A percentile compares a stretch with the other conserved stretches of the same genome.
These are phyloP conservation scores for Penicillium paradoxum DNA, from an alignment of 495 filamentous ascomycete species.

Conservation along the genomic window DNA sequence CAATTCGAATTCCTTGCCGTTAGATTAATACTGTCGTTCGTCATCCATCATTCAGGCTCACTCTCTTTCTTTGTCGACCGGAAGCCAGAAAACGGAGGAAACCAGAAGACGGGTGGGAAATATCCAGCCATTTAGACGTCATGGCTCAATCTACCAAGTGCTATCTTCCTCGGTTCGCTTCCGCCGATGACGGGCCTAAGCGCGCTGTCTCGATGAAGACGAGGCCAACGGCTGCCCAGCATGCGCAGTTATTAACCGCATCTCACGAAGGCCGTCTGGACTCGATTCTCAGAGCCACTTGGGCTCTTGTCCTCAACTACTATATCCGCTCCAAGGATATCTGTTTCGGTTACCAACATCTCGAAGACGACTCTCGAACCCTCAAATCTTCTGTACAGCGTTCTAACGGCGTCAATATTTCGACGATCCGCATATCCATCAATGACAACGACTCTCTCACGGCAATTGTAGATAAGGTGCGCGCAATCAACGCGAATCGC, in stretches of 20 bases:
- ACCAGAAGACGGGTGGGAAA: background rate
- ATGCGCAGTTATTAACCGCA: constrained; percentile 34
- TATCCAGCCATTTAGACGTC: constrained; percentile 7
- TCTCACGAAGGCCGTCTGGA: constrained; percentile 27
- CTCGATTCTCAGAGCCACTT: constrained; percentile 44
- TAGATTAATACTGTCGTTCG: constrained; percentile 18
- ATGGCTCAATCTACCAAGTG: constrained; percentile 39
- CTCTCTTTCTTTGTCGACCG: background rate
- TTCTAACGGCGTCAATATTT: constrained; percentile 14
- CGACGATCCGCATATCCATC: constrained; percentile 25
- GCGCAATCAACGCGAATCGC: constrained; percentile 3
- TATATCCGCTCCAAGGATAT: constrained; percentile 53
- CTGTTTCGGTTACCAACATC: constrained; percentile 50
- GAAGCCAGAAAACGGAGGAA: constrained; percentile 1
- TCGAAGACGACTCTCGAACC: constrained; percentile 22
- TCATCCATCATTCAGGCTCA: constrained; percentile 9
- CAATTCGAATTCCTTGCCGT: constrained; percentile 3
- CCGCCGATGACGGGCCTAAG: constrained; percentile 27
- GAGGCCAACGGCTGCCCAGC: constrained; percentile 28
- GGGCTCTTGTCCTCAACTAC: constrained; percentile 50
- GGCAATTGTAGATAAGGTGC: constrained; percentile 30
- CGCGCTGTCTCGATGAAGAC: constrained; percentile 36
- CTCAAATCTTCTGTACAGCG: constrained; percentile 17
- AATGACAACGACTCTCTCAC: constrained; percentile 31
- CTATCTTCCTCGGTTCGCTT: constrained; percentile 34